A percentile compares a stretch with the other conserved stretches of the same genome.
Conservation (phyloP, 2,329 filamentous ascomycete species). For the Harringtonia lauricola region DNA sequence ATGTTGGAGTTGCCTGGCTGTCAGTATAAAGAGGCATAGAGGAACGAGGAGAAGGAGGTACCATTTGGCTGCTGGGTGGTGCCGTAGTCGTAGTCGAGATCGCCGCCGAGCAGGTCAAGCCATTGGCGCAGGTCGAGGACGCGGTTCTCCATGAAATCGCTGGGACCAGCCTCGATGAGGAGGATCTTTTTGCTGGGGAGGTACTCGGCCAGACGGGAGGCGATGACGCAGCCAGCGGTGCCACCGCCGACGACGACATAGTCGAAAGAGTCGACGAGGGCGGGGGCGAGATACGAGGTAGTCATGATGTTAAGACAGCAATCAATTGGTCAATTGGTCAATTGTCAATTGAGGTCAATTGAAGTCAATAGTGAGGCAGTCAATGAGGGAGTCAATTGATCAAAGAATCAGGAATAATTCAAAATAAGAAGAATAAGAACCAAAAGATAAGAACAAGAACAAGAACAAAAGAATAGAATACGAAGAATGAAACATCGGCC, state of each 20-base stretch:
- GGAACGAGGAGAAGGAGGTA: not conserved
- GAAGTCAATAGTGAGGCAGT: not conserved
- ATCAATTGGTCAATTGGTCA: not conserved
- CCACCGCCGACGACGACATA: slow-evolving; percentile 80
- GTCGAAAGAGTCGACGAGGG: slow-evolving; percentile 61
- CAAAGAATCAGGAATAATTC: too few relatives aligned
- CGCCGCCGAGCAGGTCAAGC: slow-evolving; percentile 72
- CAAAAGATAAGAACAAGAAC: too few relatives aligned
- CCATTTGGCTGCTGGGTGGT: slow-evolving; percentile 79
- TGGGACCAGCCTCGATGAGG: slow-evolving; percentile 79
- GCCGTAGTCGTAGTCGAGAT: slow-evolving; percentile 85
- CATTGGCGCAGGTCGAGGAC: slow-evolving; percentile 82
- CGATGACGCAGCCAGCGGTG: slow-evolving; percentile 78
- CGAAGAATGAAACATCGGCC: too few relatives aligned
- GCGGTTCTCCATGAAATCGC: slow-evolving; percentile 78
- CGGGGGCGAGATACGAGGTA: slow-evolving; percentile 53
- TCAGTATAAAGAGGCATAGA: slow-evolving; percentile 20
- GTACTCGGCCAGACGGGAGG: slow-evolving; percentile 69
- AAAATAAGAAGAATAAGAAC: too few relatives aligned
- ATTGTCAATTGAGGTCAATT: not conserved
- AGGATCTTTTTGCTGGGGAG: slow-evolving; percentile 66
- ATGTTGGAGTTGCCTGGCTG: slow-evolving; percentile 71
- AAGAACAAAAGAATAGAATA: too few relatives aligned
- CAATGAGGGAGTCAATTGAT: too few relatives aligned
- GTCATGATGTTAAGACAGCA: slow-evolving; percentile 37